Evolutionary conservation across 805 yeast species (phyloP), one percentile per base, ranked within the genome.

Genomic region (Cyberlindnera japonica): DNA sequence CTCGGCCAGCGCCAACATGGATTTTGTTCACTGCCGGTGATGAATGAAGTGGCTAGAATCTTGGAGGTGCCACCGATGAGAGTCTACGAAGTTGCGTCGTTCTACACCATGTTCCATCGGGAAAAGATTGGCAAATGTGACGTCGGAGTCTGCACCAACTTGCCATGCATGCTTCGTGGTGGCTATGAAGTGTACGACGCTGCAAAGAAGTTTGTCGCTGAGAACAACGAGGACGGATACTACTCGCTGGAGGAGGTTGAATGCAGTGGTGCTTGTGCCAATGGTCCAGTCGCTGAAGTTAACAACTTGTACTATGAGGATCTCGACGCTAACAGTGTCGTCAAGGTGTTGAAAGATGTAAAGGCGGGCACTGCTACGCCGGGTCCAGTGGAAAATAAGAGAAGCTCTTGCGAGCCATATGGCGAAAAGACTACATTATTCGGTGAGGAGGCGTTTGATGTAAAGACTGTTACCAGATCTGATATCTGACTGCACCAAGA

Each of bases 11-110:
- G 95, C 56, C 95, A 86, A 64, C 71, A 72, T 41, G 95, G 95
- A 1, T 86, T 81, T 70, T 83, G 93, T 31, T 84, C 95, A 29
- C 83, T 86, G 53, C 72, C 87, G 24, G 93, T 85, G 48, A 86
- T 86, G 95, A 85, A 86, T 69, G 83, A 87, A 60, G 95, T 86
- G 37, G 95, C 95, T 39, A 78, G 81, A 63, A 55, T 82, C 57
- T 72, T 85, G 55, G 91, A 84, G 55, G 83, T 87, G 81, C 95
- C 95, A 22, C 95, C 95, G 44, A 86, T 86, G 95, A 77, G 95
- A 67, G 95, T 86, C 22, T 86, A 86, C 63, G 95, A 86, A 63
- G 95, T 86, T 49, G 95, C 95, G 23, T 83, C 95, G 30, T 86
- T 86, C 68, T 86, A 86, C 67, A 86, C 95, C 53, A 87, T 86